A percentile compares a stretch with the other conserved stretches of the same genome.
Evolutionary conservation across 2,329 filamentous ascomycete genomes (phyloP).

Genomic region (Verticillium zaregamsianum): DNA sequence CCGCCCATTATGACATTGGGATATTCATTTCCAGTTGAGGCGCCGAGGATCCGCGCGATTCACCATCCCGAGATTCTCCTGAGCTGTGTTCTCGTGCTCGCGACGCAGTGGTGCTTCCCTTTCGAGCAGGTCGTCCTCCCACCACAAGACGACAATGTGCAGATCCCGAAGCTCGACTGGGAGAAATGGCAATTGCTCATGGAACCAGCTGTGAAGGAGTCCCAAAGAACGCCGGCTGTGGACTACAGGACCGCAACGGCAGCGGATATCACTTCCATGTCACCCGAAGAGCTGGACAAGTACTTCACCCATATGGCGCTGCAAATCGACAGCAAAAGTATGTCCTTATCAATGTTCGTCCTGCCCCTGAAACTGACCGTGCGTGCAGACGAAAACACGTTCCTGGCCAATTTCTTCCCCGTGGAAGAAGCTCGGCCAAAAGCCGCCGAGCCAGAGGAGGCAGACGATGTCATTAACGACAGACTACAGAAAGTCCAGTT

Average conservation of each 20-base stretch:
- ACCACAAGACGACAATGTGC: slow-evolving; percentile 39
- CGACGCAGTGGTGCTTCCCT: slow-evolving; percentile 76
- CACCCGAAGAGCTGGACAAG: slow-evolving; percentile 54
- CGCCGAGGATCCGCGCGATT: slow-evolving; percentile 40
- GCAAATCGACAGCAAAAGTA: slow-evolving; percentile 28
- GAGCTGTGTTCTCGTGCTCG: slow-evolving; percentile 65
- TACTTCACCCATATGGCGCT: slow-evolving; percentile 50
- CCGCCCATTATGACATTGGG: slow-evolving; percentile 44
- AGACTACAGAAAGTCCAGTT: slow-evolving; percentile 3
- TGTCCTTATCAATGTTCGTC: neutral
- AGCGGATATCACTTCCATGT: slow-evolving; percentile 59
- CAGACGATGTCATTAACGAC: slow-evolving; percentile 20
- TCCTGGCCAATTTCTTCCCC: slow-evolving; percentile 28
- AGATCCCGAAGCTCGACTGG: slow-evolving; percentile 64
- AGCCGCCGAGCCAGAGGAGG: slow-evolving; percentile 12
- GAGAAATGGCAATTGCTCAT: slow-evolving; percentile 57
- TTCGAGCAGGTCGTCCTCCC: slow-evolving; percentile 53
- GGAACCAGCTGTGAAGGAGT: slow-evolving; percentile 11
- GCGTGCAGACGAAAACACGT: slow-evolving; percentile 1
- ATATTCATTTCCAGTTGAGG: slow-evolving; percentile 53
- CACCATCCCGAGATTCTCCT: slow-evolving; percentile 73
- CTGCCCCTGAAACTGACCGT: slow-evolving; percentile 18
- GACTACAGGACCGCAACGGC: slow-evolving; percentile 54
- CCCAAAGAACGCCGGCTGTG: slow-evolving; percentile 18
- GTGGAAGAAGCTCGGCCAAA: slow-evolving; percentile 16